Percentiles rank a stretch among this genome's conserved stretches.
Evolutionary conservation across 1,284 basidiomycete species (phyloP).

Genomic region (Ustilago hordei): DNA sequence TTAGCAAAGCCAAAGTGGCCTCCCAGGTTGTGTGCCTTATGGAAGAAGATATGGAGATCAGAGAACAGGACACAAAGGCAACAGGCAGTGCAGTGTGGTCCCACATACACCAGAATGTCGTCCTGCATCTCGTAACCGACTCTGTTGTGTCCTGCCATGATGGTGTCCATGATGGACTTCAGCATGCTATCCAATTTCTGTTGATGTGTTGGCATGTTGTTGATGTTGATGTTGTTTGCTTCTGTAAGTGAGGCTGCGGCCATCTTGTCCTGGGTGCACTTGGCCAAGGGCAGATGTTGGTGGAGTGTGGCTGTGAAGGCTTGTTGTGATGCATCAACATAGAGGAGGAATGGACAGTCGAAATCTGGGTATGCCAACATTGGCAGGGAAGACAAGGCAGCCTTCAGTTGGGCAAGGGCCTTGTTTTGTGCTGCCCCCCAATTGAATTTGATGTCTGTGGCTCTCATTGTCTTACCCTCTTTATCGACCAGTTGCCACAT

Average conservation of each 20-base stretch:
- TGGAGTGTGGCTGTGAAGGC: neutral
- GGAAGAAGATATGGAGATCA: too few species aligned
- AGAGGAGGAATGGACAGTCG: neutral
- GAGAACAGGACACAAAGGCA: too few species aligned
- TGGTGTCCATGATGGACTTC: too few species aligned
- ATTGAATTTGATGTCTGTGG: neutral
- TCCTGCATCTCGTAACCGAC: neutral
- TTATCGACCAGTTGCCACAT: slow-evolving; percentile 7
- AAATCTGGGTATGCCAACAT: neutral
- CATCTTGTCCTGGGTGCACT: neutral
- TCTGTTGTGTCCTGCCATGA: neutral
- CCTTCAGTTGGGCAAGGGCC: neutral
- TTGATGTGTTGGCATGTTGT: neutral
- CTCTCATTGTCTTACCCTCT: neutral
- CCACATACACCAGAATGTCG: neutral
- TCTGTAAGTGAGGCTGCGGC: neutral
- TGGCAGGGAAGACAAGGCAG: neutral
- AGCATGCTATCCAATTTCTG: too few species aligned
- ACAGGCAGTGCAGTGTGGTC: neutral
- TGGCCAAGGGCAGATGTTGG: neutral
- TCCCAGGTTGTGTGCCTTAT: too few species aligned
- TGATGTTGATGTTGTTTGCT: too few species aligned
- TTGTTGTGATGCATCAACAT: neutral
- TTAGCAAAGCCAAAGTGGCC: too few species aligned
- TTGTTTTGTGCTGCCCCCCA: neutral